phyloP scores from a whole-genome alignment of 768 basidiomycete species.

The Strobilomyces dryophilus region DNA sequence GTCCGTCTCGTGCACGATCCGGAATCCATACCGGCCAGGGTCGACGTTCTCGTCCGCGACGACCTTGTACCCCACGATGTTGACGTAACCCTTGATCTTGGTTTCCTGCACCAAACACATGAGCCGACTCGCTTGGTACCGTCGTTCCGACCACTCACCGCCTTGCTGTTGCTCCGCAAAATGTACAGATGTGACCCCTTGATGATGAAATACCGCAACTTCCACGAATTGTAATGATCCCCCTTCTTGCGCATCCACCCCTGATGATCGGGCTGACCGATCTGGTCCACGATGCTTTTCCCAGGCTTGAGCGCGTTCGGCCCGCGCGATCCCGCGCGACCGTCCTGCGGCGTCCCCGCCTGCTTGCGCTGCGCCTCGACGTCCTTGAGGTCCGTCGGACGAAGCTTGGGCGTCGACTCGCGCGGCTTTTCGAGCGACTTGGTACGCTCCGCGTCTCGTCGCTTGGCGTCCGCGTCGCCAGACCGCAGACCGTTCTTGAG shows the following conservation, averaged over 20 bases:
- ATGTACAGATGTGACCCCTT: conserved; percentile 92
- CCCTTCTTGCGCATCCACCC: conserved; percentile 98
- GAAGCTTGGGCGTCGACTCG: conserved; percentile 14
- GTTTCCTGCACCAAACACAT: conserved; percentile 56
- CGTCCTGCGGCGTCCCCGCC: conserved; percentile 32
- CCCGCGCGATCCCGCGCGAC: conserved; percentile 17
- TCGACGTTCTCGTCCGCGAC: conserved; percentile 89
- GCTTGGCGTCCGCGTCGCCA: conserved; percentile 19
- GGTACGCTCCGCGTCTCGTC: conserved; percentile 18
- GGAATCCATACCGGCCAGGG: conserved; percentile 93
- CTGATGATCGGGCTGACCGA: conserved; percentile 82
- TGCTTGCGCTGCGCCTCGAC: conserved; percentile 53
- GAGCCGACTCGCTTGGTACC: background rate
- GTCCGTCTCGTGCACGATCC: conserved; percentile 84
- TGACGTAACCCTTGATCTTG: conserved; percentile 94
- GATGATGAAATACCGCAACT: conserved; percentile 84
- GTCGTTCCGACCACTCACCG: conserved; percentile 18
- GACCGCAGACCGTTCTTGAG: conserved; percentile 22
- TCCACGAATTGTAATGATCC: conserved; percentile 92
- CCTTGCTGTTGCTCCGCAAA: conserved; percentile 67
- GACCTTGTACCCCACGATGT: conserved; percentile 88
- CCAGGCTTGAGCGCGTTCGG: conserved; percentile 51
- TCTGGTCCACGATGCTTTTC: conserved; percentile 79
- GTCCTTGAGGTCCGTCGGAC: conserved; percentile 31
- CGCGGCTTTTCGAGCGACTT: conserved; percentile 19